Conservation (phyloP, 2,329 filamentous ascomycete genomes). For the Emergomyces orientalis region DNA sequence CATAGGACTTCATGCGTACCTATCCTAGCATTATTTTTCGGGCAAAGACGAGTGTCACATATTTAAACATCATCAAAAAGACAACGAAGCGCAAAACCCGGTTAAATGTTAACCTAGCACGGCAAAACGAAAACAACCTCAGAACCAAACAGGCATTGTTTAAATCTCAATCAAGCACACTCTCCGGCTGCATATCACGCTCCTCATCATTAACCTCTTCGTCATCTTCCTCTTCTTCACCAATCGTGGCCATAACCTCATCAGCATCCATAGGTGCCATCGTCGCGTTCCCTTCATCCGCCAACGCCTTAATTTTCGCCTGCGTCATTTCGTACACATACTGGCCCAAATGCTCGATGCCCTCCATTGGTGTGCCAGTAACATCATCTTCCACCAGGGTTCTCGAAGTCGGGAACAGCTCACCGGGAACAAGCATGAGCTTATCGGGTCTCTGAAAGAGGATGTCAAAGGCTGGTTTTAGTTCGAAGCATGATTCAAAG, state of each 20-base stretch:
- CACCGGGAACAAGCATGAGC: constrained; percentile 69
- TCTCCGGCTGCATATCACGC: constrained; percentile 2
- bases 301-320: constrained; percentile 52
- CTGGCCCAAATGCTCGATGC: constrained; percentile 86
- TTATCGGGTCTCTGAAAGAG: constrained; percentile 71
- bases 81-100: neutral
- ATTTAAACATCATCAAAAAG: neutral
- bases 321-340: constrained; percentile 96
- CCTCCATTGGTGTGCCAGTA: constrained; percentile 64
- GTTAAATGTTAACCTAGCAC: neutral
- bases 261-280: constrained; percentile 25
- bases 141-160: neutral
- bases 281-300: constrained; percentile 29
- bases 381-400: constrained; percentile 30
- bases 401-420: constrained; percentile 68
- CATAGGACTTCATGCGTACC: neutral
- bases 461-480: constrained; percentile 74
- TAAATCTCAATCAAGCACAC: constrained; percentile 1
- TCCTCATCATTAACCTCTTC: constrained; percentile 23
- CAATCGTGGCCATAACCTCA: constrained; percentile 24
- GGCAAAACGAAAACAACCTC: neutral
- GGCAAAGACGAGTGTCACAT: neutral
- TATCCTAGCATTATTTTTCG: neutral
- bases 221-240: constrained; percentile 29
- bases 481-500: constrained; percentile 81